Conservation (phyloP, 495 filamentous ascomycete species). For the Penicillium psychrofluorescens region DNA sequence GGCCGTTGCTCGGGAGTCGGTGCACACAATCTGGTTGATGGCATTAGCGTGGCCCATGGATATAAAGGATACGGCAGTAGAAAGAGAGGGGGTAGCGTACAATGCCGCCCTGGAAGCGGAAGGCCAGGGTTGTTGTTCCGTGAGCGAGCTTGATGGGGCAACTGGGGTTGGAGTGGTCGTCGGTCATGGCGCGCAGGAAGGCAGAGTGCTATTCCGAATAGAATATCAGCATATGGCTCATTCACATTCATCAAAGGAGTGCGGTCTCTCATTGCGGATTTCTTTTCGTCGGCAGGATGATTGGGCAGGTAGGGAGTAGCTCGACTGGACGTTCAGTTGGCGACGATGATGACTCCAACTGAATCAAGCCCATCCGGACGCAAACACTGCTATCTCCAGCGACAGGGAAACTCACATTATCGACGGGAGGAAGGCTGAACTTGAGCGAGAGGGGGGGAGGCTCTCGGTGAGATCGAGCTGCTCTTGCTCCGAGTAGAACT, state of each 20-base stretch:
- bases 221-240: neutral
- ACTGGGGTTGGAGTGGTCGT: slow-evolving; percentile 91
- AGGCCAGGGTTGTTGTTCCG: slow-evolving; percentile 97
- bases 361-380: neutral
- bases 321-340: no score
- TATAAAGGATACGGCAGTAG: neutral
- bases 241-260: neutral
- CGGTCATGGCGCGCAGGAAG: slow-evolving; percentile 93
- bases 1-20: slow-evolving; percentile 91
- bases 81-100: slow-evolving; percentile 22
- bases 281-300: neutral
- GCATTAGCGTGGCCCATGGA: neutral
- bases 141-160: slow-evolving; percentile 99
- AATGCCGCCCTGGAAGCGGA: slow-evolving; percentile 95
- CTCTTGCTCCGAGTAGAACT: slow-evolving; percentile 66
- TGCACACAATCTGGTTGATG: slow-evolving; percentile 67
- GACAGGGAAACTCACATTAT: slow-evolving; percentile 59
- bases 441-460: slow-evolving; percentile 72
- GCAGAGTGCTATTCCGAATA: slow-evolving; percentile 57
- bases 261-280: neutral
- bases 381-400: neutral
- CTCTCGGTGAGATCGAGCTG: slow-evolving; percentile 63
- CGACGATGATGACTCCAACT: no score
- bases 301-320: no score
- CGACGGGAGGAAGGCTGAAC: slow-evolving; percentile 90